Evolutionary conservation across 805 yeast genomes (phyloP), one percentile per base, ranked within the genome.

Genomic region (Martiniozyma abietophila): DNA sequence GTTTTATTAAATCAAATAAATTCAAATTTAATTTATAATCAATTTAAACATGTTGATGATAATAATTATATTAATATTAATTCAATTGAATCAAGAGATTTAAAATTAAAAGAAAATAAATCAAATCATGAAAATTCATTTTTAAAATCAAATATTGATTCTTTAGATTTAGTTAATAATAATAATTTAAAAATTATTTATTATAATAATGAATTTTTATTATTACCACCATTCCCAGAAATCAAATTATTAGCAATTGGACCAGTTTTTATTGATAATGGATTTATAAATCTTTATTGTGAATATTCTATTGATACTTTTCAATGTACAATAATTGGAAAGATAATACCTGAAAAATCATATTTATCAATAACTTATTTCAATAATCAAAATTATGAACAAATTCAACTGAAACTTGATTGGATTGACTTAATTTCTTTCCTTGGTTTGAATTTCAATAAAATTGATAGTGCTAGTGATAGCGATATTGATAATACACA

Each of bases 231-330:
- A 4, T 47, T 48, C 29, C 55, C 57, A 3, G 37, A 44, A 5
- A 29, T 47, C 4, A 54, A 52, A 21, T 35, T 53, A 14, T 35
- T 43, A 5, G 41, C 43, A 21, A 43, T 50, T 9, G 56, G 53
- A 1, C 58, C 58, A 1, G 48, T 53, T 2, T 53, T 53, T 32
- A 41, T 49, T 15, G 58, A 53, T 29, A 45, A 49, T 34, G 58
- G 58, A 1, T 27, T 40, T 3, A n/a, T 51, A 5, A 30, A 47
- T 10, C 34, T 53, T 17, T 43, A 36, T 20, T 50, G 56, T 29
- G 48, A 47, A 21, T 46, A 46, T 27, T 37, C 43, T n/a, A 53
- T 54, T 29, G 35, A 32, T 27, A 39, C 38, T 15, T 38, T 53
- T 29, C 41, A 41, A 27, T 51, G 54, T 28, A 45, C 45, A n/a